Percentiles rank a stretch among this genome's conserved stretches.
Evolutionary conservation across 176 grass and related monocot genomes (phyloP).

Genomic region (Rhipidocladum racemiflorum): DNA sequence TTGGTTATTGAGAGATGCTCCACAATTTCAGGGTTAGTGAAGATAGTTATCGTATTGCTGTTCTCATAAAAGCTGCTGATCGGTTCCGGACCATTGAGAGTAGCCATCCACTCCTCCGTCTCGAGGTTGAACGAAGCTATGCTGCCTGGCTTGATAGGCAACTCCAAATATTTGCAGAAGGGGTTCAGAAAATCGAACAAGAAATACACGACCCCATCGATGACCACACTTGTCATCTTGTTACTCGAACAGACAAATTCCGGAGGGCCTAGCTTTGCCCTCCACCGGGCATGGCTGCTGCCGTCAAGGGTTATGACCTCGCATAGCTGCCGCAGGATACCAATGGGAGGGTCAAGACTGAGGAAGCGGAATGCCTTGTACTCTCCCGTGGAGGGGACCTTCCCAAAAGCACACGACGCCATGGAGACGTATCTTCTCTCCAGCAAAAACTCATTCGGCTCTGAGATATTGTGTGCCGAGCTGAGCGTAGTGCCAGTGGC

Average conservation of each 20-base stretch:
- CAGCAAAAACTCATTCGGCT: neutral
- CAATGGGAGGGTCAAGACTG: neutral
- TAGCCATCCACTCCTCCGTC: no score
- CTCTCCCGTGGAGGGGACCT: slow-evolving; percentile 14
- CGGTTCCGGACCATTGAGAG: no score
- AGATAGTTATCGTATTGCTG: no score
- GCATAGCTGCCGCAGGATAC: neutral
- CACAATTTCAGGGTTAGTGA: no score
- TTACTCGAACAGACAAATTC: neutral
- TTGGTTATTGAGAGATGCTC: no score
- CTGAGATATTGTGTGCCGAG: neutral
- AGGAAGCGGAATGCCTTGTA: slow-evolving; percentile 24
- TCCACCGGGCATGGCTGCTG: neutral
- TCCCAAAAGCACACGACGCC: neutral
- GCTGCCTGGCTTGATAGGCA: no score
- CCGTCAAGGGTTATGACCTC: neutral
- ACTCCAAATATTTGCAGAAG: no score
- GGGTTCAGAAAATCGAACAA: no score
- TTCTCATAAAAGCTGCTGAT: no score
- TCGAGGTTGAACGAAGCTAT: no score
- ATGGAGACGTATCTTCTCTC: neutral
- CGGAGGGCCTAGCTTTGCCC: neutral
- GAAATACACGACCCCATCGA: no score
- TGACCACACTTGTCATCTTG: neutral
- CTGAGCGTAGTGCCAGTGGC: neutral